Conservation (phyloP, 345 rosid genomes). For the Hypericum androsaemum region DNA sequence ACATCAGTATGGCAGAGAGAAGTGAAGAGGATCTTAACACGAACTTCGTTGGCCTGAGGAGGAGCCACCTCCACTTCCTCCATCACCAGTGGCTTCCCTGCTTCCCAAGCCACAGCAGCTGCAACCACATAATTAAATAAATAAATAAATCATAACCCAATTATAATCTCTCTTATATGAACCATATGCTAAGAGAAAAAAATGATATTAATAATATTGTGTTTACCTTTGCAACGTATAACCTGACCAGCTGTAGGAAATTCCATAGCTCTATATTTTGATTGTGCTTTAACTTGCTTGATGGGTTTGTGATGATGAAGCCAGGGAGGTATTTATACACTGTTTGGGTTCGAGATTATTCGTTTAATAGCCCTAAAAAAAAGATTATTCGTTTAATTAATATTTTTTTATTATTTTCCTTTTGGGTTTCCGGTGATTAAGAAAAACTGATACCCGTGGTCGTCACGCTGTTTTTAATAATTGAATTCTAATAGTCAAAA, state of each 20-base stretch:
- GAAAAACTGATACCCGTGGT: no score
- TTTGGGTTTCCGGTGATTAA: no score
- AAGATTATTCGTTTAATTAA: no score
- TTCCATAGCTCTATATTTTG: no score
- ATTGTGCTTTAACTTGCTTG: no score
- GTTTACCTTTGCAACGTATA: slow-evolving; percentile 61
- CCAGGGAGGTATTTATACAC: no score
- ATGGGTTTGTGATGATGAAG: no score
- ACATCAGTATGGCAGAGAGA: slow-evolving; percentile 83
- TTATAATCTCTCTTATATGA: neutral
- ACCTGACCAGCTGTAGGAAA: slow-evolving; percentile 4
- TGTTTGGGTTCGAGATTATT: no score
- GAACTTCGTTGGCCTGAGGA: slow-evolving; percentile 73
- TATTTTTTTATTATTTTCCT: no score
- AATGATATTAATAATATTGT: neutral
- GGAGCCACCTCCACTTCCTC: slow-evolving; percentile 90
- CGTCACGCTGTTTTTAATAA: no score
- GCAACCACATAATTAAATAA: slow-evolving; percentile 12
- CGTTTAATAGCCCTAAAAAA: no score
- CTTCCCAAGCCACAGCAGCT: slow-evolving; percentile 94
- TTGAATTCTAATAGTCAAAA: no score
- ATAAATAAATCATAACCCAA: neutral
- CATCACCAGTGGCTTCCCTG: slow-evolving; percentile 75
- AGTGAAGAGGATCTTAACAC: slow-evolving; percentile 69
- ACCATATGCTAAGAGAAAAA: neutral